These are phyloP conservation scores for Xylaria sp. DNA, from an alignment of 2,329 filamentous ascomycete species.

Conservation along the genomic window DNA sequence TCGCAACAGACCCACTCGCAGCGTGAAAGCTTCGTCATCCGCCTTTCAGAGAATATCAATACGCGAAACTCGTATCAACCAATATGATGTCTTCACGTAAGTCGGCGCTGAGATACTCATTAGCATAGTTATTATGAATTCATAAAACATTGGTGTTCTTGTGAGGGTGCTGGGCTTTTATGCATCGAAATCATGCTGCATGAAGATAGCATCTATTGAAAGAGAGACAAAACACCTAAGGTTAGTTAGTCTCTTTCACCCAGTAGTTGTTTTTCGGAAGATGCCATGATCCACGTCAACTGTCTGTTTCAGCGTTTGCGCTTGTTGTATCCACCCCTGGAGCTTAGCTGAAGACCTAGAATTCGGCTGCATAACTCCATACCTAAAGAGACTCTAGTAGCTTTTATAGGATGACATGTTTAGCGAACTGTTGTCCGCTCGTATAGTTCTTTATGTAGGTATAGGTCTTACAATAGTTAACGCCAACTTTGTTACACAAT, in stretches of 20 bases:
- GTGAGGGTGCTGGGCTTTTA: background rate
- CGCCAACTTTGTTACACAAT: slow-evolving; percentile 22
- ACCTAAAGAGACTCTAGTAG: slow-evolving; percentile 16
- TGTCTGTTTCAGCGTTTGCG: slow-evolving; percentile 17
- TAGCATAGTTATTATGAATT: background rate
- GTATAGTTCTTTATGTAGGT: too few relatives aligned
- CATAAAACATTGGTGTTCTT: background rate
- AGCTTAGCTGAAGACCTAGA: slow-evolving; percentile 30
- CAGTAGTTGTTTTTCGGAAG: slow-evolving; percentile 6
- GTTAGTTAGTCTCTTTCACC: background rate
- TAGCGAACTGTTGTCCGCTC: slow-evolving; percentile 4
- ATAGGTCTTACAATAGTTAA: slow-evolving; percentile 2
- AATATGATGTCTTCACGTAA: background rate
- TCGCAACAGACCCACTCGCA: slow-evolving; percentile 13
- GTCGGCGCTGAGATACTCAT: background rate
- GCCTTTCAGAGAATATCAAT: background rate
- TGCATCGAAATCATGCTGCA: background rate
- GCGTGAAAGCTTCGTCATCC: slow-evolving; percentile 27
- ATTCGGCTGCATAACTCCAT: slow-evolving; percentile 19
- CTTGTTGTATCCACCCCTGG: slow-evolving; percentile 28
- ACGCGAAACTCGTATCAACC: slow-evolving; percentile 3
- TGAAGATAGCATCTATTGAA: background rate
- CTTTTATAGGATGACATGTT: background rate
- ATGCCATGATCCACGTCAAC: slow-evolving; percentile 10
- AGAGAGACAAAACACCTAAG: background rate